Base-by-base conservation (phyloP, 2,329 filamentous ascomycete genomes). In the Pseudogymnoascus sp. region DNA sequence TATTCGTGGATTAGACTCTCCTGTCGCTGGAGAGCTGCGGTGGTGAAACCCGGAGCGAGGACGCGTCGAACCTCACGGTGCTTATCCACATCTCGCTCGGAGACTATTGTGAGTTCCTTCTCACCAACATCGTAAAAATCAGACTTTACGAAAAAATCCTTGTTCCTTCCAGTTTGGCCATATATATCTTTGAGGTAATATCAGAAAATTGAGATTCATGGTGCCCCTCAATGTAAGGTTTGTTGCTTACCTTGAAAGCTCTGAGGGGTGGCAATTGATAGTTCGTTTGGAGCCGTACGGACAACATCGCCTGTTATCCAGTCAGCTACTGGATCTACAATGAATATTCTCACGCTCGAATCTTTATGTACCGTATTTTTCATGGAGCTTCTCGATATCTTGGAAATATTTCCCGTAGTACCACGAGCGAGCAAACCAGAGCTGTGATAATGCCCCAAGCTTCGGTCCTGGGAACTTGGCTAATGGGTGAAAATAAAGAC, bases 11-110 rank as follows among this genome's bases (percentile, higher is more conserved):
- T 65, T 57, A 68, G 60, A 9, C 62, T 61, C 40, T 70, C 65
- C 21, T 69, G 67, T 2, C 63, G 66, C 15, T 50, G 58, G 60
- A 70, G 61, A 6, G 66, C 57, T 17, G 58, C 61, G 5, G 65
- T 66, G 7, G 63, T 65, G 54, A 70, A 69, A n/a, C 61, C 66
- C 58, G 64, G 66, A 1, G 65, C 41, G 7, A 71, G 57, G 1
- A 61, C 44, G 13, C 62, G 62, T 11, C 70, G 66, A 35, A 65
- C 59, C 4, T 67, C 65, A 0, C 63, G 41, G 35, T 71, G 68
- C 35, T 65, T 47, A 4, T 17, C 57, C 13, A 21, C 29, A 47
- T 62, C 37, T 13, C 37, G 37, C 29, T 15, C 17, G n/a, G 50
- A 35, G 39, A 62, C 47, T 15, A 26, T 40, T 35, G 24, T 21